phyloP scores from a whole-genome alignment of 495 filamentous ascomycete genomes.

The Aspergillus steynii region DNA sequence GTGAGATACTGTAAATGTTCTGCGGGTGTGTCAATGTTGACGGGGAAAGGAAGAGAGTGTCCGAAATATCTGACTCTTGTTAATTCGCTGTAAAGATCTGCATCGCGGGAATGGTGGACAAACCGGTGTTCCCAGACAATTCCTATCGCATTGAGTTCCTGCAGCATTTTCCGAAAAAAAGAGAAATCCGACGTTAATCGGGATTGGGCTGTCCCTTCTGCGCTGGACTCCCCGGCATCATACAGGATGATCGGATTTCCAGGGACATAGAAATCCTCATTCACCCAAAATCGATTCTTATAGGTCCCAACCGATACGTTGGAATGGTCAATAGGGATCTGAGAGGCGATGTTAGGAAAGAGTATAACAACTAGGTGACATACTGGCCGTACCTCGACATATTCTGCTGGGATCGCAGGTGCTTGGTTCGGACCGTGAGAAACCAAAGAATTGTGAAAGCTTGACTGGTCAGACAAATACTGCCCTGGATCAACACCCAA shows the following conservation, averaged over 20 bases:
- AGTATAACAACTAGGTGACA: not conserved
- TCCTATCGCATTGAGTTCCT: constrained; percentile 52
- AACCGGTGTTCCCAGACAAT: constrained; percentile 62
- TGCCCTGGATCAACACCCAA: not conserved
- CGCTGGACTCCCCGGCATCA: constrained; percentile 50
- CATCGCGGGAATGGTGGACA: constrained; percentile 6
- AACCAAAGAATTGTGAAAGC: not conserved
- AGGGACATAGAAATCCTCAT: constrained; percentile 44
- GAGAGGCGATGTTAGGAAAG: not conserved
- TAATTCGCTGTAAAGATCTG: not conserved
- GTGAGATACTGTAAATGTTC: constrained; percentile 52
- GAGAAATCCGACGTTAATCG: constrained; percentile 40
- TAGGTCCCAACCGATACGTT: constrained; percentile 46
- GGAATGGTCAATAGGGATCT: constrained; percentile 51
- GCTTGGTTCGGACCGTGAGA: not conserved
- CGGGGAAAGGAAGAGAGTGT: constrained; percentile 48
- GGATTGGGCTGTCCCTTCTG: constrained; percentile 22
- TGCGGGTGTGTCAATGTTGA: constrained; percentile 43
- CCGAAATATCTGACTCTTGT: constrained; percentile 48
- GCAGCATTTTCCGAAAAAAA: constrained; percentile 44
- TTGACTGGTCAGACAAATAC: not conserved
- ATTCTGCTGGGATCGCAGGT: not conserved
- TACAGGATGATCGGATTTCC: constrained; percentile 57
- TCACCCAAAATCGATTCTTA: constrained; percentile 57
- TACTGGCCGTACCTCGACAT: constrained; percentile 6